Conservation (phyloP, 139 green algal genomes). For the Penium margaritaceum region DNA sequence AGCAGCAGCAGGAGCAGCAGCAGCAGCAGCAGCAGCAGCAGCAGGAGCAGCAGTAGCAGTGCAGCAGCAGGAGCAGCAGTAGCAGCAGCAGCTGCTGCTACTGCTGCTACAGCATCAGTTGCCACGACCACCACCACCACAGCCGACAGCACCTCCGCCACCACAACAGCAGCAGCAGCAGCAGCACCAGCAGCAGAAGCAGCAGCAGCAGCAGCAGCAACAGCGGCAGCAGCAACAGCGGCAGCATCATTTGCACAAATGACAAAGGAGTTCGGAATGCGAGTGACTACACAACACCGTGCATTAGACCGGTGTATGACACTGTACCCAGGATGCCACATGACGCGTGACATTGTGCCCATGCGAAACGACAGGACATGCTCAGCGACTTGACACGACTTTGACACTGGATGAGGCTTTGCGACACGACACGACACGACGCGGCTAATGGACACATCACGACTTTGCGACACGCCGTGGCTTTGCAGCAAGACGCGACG, state of each 20-base stretch:
- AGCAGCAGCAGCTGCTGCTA: conserved; percentile 56
- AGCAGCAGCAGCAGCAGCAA: not conserved
- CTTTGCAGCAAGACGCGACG: too few relatives aligned
- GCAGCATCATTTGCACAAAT: not conserved
- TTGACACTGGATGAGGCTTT: too few relatives aligned
- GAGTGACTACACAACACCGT: not conserved
- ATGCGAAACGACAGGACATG: too few relatives aligned
- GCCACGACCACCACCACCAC: conserved; percentile 17
- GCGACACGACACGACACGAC: not conserved
- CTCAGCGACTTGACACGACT: too few relatives aligned
- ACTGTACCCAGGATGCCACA: too few relatives aligned
- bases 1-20: too few relatives aligned
- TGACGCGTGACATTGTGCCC: too few relatives aligned
- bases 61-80: conserved; percentile 48
- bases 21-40: too few relatives aligned
- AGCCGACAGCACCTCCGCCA: not conserved
- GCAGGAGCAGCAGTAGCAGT: too few relatives aligned
- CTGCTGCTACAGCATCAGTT: conserved; percentile 10
- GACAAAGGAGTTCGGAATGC: too few relatives aligned
- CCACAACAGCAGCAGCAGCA: not conserved
- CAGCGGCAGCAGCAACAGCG: not conserved
- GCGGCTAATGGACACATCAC: too few relatives aligned
- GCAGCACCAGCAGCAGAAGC: not conserved
- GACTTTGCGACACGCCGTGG: too few relatives aligned
- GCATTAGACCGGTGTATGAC: not conserved